These are phyloP conservation scores for Biscutella laevigata DNA, from an alignment of 441 rosid species.

Conservation along the genomic window DNA sequence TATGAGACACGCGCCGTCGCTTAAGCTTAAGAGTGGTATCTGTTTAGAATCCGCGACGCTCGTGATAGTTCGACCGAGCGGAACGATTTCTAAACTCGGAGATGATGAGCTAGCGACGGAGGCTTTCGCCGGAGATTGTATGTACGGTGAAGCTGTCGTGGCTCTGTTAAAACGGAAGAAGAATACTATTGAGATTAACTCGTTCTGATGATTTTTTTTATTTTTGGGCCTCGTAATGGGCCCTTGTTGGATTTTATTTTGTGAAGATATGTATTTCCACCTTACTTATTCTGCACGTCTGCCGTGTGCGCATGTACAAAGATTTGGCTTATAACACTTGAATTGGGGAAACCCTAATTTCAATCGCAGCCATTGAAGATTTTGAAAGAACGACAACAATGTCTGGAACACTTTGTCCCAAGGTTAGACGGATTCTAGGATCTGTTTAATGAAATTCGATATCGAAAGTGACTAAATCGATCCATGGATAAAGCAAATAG, in stretches of 20 bases:
- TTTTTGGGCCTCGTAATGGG: conserved; percentile 19
- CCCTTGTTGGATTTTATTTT: conserved; percentile 3
- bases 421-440: too few relatives aligned
- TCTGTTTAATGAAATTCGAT: too few relatives aligned
- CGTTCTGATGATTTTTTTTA: not conserved
- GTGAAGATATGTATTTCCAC: too few relatives aligned
- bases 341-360: too few relatives aligned
- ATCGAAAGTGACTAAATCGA: too few relatives aligned
- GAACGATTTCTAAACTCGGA: not conserved
- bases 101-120: conserved; percentile 24
- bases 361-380: too few relatives aligned
- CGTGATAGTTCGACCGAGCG: conserved; percentile 14
- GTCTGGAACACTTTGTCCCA: too few relatives aligned
- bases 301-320: too few relatives aligned
- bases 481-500: too few relatives aligned
- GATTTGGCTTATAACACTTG: too few relatives aligned
- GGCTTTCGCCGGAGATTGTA: conserved; percentile 23
- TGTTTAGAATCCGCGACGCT: conserved; percentile 25
- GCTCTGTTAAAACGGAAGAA: conserved; percentile 22
- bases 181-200: conserved; percentile 8
- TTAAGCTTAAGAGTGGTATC: conserved; percentile 21
- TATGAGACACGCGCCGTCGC: conserved; percentile 27
- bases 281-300: too few relatives aligned
- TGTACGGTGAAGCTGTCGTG: conserved; percentile 25
- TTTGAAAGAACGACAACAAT: too few relatives aligned